Percentiles rank a stretch among this genome's conserved stretches.
Conservation (phyloP, 2,329 filamentous ascomycete genomes). For the Talaromyces atroroseus region DNA sequence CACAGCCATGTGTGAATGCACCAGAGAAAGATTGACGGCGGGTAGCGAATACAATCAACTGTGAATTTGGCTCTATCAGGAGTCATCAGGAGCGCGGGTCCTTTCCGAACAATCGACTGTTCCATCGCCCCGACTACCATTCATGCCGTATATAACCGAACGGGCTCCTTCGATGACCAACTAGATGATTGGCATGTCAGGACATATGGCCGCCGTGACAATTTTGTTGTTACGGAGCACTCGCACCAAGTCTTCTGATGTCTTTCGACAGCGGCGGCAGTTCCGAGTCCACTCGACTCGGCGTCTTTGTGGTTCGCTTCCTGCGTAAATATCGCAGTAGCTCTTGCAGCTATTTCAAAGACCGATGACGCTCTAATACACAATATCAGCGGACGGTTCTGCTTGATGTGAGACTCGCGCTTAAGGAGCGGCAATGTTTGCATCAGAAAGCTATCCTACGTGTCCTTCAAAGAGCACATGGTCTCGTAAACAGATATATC, state of each 20-base stretch:
- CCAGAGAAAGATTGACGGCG: neutral
- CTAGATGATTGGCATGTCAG: neutral
- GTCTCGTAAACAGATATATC: neutral
- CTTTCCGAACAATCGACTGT: neutral
- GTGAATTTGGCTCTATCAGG: neutral
- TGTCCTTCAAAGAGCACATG: neutral
- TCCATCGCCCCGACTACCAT: neutral
- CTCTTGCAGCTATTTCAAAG: neutral
- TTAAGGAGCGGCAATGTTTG: neutral
- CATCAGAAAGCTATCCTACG: neutral
- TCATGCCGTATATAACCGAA: neutral
- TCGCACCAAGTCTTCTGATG: neutral
- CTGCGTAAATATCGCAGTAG: neutral
- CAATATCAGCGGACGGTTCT: neutral
- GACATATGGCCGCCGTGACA: neutral
- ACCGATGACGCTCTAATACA: neutral
- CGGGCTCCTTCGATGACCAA: neutral
- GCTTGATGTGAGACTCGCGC: neutral
- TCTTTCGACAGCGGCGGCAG: neutral
- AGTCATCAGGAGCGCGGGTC: neutral
- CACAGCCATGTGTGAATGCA: neutral
- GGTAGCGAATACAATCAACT: neutral
- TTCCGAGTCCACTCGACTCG: neutral
- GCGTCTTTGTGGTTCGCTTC: neutral
- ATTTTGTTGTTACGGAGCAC: neutral